Evolutionary conservation across 768 basidiomycete species (phyloP).

Genomic region (Gautieria morchelliformis): DNA sequence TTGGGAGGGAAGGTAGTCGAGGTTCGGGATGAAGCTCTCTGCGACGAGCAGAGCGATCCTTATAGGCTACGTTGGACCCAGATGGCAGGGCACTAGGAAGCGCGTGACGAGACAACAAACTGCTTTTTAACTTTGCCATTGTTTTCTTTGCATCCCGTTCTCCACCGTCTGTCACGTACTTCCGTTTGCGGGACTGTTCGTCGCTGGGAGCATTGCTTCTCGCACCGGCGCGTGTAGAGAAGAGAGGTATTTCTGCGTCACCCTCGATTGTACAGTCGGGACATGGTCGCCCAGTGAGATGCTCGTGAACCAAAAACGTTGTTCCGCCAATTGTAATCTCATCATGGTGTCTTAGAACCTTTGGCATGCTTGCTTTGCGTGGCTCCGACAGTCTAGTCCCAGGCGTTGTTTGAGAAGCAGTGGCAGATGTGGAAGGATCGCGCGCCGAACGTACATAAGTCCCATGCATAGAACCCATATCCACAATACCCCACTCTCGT

Average conservation of each 20-base stretch:
- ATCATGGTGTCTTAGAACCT: slow-evolving; percentile 54
- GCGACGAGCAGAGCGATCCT: slow-evolving; percentile 65
- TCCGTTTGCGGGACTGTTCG: slow-evolving; percentile 13
- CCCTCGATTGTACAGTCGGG: slow-evolving; percentile 44
- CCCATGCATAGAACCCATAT: slow-evolving; percentile 82
- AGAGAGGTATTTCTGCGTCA: slow-evolving; percentile 52
- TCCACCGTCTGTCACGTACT: slow-evolving; percentile 16
- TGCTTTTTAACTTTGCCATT: slow-evolving; percentile 55
- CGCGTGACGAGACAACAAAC: slow-evolving; percentile 46
- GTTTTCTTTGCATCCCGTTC: slow-evolving; percentile 50
- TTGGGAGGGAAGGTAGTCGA: slow-evolving; percentile 38
- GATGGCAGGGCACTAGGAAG: neutral
- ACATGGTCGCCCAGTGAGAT: slow-evolving; percentile 53
- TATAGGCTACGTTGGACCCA: slow-evolving; percentile 25
- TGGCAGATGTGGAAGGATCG: neutral
- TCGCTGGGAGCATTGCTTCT: slow-evolving; percentile 6
- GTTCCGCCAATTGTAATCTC: slow-evolving; percentile 59
- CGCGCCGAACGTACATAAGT: slow-evolving; percentile 44
- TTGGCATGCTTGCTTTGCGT: slow-evolving; percentile 60
- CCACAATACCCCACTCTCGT: slow-evolving; percentile 63
- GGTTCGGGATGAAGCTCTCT: slow-evolving; percentile 43
- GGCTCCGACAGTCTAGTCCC: slow-evolving; percentile 53
- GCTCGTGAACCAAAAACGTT: slow-evolving; percentile 61
- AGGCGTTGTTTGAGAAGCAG: slow-evolving; percentile 9
- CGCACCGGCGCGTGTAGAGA: slow-evolving; percentile 23